A percentile compares a stretch with the other conserved stretches of the same genome.
phyloP scores from a whole-genome alignment of 2,329 filamentous ascomycete genomes.

The Calonectria pauciramosa region DNA sequence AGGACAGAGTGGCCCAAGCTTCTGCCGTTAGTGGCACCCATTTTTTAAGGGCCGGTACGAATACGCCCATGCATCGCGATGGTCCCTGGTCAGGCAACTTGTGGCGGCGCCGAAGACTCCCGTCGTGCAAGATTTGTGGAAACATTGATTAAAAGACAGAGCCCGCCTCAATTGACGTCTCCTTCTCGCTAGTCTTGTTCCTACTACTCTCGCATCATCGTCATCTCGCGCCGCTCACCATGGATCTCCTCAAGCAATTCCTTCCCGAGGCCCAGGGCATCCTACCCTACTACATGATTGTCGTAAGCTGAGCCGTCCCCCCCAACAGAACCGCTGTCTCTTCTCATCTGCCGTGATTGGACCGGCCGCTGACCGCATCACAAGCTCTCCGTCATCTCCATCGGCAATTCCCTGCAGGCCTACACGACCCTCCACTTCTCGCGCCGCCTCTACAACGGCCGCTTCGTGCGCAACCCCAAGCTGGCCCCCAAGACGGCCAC shows the following conservation, averaged over 20 bases:
- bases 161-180: conserved; percentile 17
- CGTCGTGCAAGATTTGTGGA: neutral
- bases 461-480: conserved; percentile 66
- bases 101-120: conserved; percentile 10
- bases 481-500: conserved; percentile 56
- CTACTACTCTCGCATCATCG: neutral
- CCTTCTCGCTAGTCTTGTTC: neutral
- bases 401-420: conserved; percentile 88
- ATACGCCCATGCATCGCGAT: conserved; percentile 24
- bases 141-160: neutral
- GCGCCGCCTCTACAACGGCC: conserved; percentile 85
- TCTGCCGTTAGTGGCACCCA: conserved; percentile 22
- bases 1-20: conserved; percentile 44
- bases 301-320: conserved; percentile 57
- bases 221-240: conserved; percentile 37
- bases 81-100: conserved; percentile 1
- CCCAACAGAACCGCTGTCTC: neutral
- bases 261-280: conserved; percentile 66
- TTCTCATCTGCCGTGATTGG: neutral
- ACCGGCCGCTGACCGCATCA: conserved; percentile 22
- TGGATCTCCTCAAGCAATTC: conserved; percentile 61
- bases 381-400: conserved; percentile 85
- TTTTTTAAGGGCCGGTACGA: conserved; percentile 16
- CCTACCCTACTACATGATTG: conserved; percentile 71
- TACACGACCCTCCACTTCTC: conserved; percentile 86